Conservation (phyloP, 192 early-diverging fungal genomes). For the Entomortierella beljakovae region DNA sequence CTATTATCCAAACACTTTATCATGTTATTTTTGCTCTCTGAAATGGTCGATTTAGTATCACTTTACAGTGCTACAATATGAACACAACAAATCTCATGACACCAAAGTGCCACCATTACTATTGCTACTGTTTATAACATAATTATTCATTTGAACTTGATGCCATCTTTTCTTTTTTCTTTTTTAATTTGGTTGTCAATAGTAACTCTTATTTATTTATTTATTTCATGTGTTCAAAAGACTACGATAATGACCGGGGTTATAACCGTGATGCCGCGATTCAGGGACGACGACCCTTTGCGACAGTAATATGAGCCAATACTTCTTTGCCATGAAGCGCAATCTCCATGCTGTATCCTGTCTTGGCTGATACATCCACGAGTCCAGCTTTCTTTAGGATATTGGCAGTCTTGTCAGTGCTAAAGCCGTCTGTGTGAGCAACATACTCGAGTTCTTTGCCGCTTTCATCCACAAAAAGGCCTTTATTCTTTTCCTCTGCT, state of each 20-base stretch:
- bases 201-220: no score
- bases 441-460: slow-evolving; percentile 27
- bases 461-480: slow-evolving; percentile 14
- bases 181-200: background rate
- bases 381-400: slow-evolving; percentile 31
- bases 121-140: no score
- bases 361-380: slow-evolving; percentile 13
- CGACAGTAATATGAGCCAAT: slow-evolving; percentile 28
- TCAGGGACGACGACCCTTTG: slow-evolving; percentile 43
- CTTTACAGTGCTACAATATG: background rate
- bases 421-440: slow-evolving; percentile 36
- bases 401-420: background rate
- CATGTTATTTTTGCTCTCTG: no score
- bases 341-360: slow-evolving; percentile 18
- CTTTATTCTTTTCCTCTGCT: background rate
- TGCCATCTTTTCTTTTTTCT: no score
- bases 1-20: no score
- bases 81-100: background rate
- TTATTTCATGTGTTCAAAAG: background rate
- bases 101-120: no score
- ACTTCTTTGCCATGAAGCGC: slow-evolving; percentile 5
- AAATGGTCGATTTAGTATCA: no score
- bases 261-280: background rate
- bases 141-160: no score
- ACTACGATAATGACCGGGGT: background rate